Evolutionary conservation across 148 eudicot genomes (phyloP), one percentile per base, ranked within the genome.

Genomic region (Heliosperma pusillum): DNA sequence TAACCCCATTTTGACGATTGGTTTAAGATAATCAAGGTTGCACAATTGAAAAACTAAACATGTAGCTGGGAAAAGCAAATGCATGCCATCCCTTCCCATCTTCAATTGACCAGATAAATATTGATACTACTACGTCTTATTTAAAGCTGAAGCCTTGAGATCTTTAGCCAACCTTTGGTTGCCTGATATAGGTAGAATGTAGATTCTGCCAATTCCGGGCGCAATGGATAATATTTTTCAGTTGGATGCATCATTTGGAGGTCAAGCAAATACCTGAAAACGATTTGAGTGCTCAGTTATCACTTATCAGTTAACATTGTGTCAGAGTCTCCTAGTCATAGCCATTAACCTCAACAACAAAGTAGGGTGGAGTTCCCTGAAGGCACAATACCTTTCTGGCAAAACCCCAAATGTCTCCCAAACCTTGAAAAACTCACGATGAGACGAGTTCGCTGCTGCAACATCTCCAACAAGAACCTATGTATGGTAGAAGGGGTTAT

Each of bases 401-500:
- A 94, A 64, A 61, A 94, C 97, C 68, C 97, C 98, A 81, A 84
- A 94, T 76, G 78, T 90, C 75, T 92, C 82, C 98, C 98, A 94
- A 21, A 94, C 86, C 80, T 84, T 70, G 69, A 91, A 90, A 83
- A 94, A 94, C 72, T 94, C 97, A 56, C 93, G 97, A 78, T 94
- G 98, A 7, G 98, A 86, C 72, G 90, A 90, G 83, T 94, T 94
- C 59, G 98, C 98, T 57, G 98, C 97, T 40, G 86, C 68, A 74
- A 94, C 78, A 71, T 94, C 98, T 75, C 98, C 98, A 74, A 89
- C 91, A 80, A 94, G 96, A 79, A 94, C 98, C 98, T 94, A 76
- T 77, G 40, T 69, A 77, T 56, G 59, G 60, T 22, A 79, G 59
- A 72, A 17, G 77, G 62, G 56, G 70, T 21, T 13, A 70, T 10